phyloP scores from a whole-genome alignment of 169 alveolate species.

The Plasmodium sp. region DNA sequence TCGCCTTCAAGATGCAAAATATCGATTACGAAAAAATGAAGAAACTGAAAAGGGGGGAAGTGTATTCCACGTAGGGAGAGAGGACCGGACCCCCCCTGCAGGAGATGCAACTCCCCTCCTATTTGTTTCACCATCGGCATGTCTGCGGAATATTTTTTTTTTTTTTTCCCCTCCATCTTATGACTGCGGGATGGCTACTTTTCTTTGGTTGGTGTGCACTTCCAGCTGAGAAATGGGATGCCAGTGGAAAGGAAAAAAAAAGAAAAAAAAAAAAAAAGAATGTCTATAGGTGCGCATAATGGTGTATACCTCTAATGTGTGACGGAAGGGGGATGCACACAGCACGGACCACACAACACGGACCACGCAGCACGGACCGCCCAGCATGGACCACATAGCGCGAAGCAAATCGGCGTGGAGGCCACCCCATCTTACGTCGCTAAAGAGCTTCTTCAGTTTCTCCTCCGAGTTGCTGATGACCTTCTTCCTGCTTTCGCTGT shows the following conservation, averaged over 20 bases:
- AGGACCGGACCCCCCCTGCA: background rate
- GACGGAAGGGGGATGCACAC: background rate
- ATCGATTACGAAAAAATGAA: constrained; percentile 68
- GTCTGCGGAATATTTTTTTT: background rate
- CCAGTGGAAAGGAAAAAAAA: background rate
- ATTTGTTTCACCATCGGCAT: background rate
- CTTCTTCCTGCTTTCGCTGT: constrained; percentile 59
- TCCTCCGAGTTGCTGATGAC: constrained; percentile 60
- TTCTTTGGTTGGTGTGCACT: constrained; percentile 37
- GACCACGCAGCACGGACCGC: background rate
- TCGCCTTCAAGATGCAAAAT: constrained; percentile 71
- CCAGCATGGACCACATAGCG: no score
- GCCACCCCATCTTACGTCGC: constrained; percentile 17
- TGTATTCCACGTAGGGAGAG: constrained; percentile 27
- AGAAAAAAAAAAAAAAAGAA: background rate
- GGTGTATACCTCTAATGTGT: background rate
- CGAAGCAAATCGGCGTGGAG: background rate
- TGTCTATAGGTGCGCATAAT: background rate
- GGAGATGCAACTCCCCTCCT: background rate
- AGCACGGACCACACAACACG: background rate
- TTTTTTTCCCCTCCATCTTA: background rate
- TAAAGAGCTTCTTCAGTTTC: constrained; percentile 52
- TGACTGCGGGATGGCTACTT: constrained; percentile 42
- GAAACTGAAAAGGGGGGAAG: constrained; percentile 69
- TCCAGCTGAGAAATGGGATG: constrained; percentile 21